phyloP scores from a whole-genome alignment of 495 filamentous ascomycete species.

The Tuber aestivum region DNA sequence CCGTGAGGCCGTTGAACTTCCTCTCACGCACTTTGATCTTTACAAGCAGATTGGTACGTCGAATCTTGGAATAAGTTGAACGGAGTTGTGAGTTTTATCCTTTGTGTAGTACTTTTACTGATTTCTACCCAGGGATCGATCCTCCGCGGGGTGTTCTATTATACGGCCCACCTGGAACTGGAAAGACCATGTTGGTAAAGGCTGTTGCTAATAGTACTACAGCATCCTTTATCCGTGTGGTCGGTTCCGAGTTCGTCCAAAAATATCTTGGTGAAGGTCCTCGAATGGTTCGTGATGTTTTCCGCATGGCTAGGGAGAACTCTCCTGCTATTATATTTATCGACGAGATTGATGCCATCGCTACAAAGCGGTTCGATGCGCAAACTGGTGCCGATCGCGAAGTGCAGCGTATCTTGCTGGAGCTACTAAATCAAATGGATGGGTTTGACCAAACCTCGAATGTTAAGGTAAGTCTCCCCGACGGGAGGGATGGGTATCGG shows the following conservation, averaged over 20 bases:
- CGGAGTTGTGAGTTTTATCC: not conserved
- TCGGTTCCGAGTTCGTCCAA: constrained; percentile 96
- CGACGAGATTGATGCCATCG: constrained; percentile 98
- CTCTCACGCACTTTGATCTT: constrained; percentile 92
- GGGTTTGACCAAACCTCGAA: constrained; percentile 98
- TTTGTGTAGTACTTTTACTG: constrained; percentile 23
- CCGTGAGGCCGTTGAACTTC: constrained; percentile 91
- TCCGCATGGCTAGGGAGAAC: constrained; percentile 98
- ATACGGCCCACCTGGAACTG: constrained; percentile 93
- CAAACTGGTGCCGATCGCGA: constrained; percentile 96
- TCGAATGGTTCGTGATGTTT: constrained; percentile 97
- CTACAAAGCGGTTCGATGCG: constrained; percentile 97
- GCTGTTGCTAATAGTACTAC: constrained; percentile 97
- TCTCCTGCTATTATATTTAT: constrained; percentile 98
- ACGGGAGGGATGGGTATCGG: not conserved
- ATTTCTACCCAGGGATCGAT: constrained; percentile 66
- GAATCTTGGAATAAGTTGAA: not conserved
- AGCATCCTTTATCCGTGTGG: constrained; percentile 95
- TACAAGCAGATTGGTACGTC: constrained; percentile 84
- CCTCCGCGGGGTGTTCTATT: constrained; percentile 92
- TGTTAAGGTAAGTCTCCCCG: constrained; percentile 58
- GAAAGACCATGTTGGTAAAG: constrained; percentile 98
- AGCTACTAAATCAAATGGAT: constrained; percentile 98
- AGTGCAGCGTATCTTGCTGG: constrained; percentile 94
- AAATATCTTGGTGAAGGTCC: constrained; percentile 97